Base-by-base conservation (phyloP, 116 monocot genomes). In the Papilionanthe hybrid region DNA sequence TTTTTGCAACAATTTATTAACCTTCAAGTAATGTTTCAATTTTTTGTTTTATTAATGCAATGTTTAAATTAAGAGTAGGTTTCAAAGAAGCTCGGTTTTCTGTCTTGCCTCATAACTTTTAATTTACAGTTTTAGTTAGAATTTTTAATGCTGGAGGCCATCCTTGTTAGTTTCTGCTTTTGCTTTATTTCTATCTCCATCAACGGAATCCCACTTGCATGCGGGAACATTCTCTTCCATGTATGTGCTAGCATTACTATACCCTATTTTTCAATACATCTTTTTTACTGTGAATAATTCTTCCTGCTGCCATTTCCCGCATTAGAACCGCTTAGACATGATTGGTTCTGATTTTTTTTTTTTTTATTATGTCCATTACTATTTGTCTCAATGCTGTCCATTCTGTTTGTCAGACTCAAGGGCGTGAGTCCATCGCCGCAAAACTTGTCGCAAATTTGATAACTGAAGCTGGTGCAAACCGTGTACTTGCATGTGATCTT, bases 361-460 rank as follows among this genome's bases (percentile, higher is more conserved):
- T 45, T 45, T 45, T 45, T 0, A 10, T 7, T 79, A 17, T 57
- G 69, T 58, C 72, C 17, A 63, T 49, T 28, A 50, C 43, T 27
- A 12, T 78, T 22, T 56, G 8, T 37, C 41, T 71, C 42, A 6
- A 72, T 5, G 47, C 11, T 72, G 27, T 55, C 5, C 1, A 56
- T 73, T 71, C 73, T 81, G 19, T 77, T 78, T 82, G 57, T 86
- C 91, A 97, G 97, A 91, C 92, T 53, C 92, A 94, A 91, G 97
- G 91, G 47, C 94, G 97, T 82, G 96, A 96, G 84, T 96, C 96
- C 12, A 96, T 96, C 80, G 96, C 96, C 5, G 96, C 93, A 47
- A 97, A 97, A 81, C 91, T 97, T 55, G 97, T 97, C 77, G 97
- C 97, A 67, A 97, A 97, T 80, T 79, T 97, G 87, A 92, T 97